Percentiles rank a stretch among this genome's conserved stretches.
Evolutionary conservation across 2,329 filamentous ascomycete species (phyloP).

Genomic region (Fusarium nisikadoi): DNA sequence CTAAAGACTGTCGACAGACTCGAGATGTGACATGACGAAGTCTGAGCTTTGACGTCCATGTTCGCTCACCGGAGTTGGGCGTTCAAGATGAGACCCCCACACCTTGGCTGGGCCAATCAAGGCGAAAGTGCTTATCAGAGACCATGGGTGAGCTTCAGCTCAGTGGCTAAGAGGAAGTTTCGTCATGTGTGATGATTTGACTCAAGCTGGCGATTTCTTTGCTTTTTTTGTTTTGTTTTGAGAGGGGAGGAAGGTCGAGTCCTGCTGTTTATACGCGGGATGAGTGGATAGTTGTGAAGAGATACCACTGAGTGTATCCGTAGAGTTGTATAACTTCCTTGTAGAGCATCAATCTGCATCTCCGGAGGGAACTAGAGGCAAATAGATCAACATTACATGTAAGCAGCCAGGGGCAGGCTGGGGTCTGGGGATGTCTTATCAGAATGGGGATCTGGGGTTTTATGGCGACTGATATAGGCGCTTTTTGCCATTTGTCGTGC

Average conservation of each 20-base stretch:
- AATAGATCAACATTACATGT: constrained; percentile 13
- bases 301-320: neutral
- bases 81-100: constrained; percentile 34
- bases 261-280: neutral
- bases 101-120: constrained; percentile 39
- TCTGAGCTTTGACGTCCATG: constrained; percentile 10
- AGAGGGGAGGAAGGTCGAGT: neutral
- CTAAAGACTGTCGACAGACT: neutral
- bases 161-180: constrained; percentile 11
- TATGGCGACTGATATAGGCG: neutral
- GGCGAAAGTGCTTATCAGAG: constrained; percentile 43
- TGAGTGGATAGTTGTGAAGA: neutral
- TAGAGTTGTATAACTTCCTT: neutral
- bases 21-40: neutral
- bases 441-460: constrained; percentile 21
- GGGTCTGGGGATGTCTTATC: constrained; percentile 37
- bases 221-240: constrained; percentile 18
- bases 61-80: constrained; percentile 9
- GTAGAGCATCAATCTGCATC: neutral
- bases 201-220: constrained; percentile 11
- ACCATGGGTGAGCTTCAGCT: neutral
- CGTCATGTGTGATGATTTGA: constrained; percentile 21
- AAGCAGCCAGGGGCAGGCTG: constrained; percentile 24
- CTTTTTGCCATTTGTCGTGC: constrained; percentile 33
- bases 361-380: neutral